Base-by-base conservation (phyloP, 176 grass and related monocot genomes). In the Guadua angustifolia region DNA sequence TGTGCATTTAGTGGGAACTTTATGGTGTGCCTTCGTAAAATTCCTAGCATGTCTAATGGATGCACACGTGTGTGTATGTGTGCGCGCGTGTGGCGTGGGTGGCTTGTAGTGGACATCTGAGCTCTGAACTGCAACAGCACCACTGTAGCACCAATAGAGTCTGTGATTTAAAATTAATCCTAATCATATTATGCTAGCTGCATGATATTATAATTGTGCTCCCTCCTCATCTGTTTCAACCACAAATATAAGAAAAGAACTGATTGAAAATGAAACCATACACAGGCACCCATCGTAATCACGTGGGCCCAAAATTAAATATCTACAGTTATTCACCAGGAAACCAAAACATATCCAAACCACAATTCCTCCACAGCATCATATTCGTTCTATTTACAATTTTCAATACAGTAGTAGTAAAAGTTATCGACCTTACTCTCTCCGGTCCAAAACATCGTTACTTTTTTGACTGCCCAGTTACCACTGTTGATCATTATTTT, bases 261-360 rank as follows among this genome's bases (percentile, higher is more conserved):
- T 18, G 40, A 24, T 24, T 78, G 17, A 17, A 57, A 78, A 70
- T 4, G 15, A 9, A 38, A 77, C 44, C 39, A 50, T 4, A 61
- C 32, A 43, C 14, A 71, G 61, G 26, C 19, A 24, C 24, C 13
- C 18, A 46, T 9, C 17, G 2, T 43, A 70, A 78, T 35, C 17
- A 12, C 64, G 22, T 35, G 24, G 7, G 36, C 21, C 17, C 19
- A 8, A 60, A 45, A 73, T 35, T n/a, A 32, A 58, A 59, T 58
- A 81, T 81, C 19, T 38, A 75, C 0, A n/a, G 57, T 5, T 12
- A 58, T 24, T 67, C 70, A 21, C 16, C 36, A 80, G 1, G 35
- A 86, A 82, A 77, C 79, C 17, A 62, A 51, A 77, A 77, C 35
- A 66, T 52, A 69, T 63, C 7, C 19, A 82, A 55, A 15, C n/a